Base-by-base conservation (phyloP, 352 stramenopile species). In the Phytophthora ramorum region DNA sequence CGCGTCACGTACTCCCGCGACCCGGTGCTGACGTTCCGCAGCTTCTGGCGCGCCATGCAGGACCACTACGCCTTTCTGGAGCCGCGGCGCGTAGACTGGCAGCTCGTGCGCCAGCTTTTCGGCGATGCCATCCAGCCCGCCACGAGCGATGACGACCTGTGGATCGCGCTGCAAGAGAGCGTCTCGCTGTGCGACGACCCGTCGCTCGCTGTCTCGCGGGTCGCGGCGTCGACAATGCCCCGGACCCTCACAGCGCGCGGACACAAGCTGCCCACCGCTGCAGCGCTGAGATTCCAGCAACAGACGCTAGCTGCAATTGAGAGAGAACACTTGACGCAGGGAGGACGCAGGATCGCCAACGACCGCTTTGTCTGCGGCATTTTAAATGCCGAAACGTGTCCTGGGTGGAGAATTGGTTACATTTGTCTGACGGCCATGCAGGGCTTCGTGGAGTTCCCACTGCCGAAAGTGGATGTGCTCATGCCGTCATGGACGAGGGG, bases 131-230 rank as follows among this genome's bases (percentile, higher is more conserved):
- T 95, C 17, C 60, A 81, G 45, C 57, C 68, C 0, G 55, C 69
- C 6, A 95, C 85, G 0, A 92, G 78, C 52, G 85, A 95, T 38
- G 84, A 95, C 34, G 87, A 95, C 46, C 68, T 95, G 12, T 93
- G 84, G 83, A 83, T 93, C 47, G 83, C 87, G 28, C 68, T 93
- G 8, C 81, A 92, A 22, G 85, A 92, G 34, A 92, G 79, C 65
- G 70, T 92, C 26, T 83, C 77, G 22, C 57, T 95, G 4, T 91
- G 81, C 49, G 84, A 87, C 47, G 87, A 95, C 61, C 63, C 85
- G 28, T 83, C 81, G 37, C 77, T 95, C 13, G 69, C 69, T 2
- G 72, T 91, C 24, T 76, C 84, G 9, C 67, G 76, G 12, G 50
- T 56, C 9, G 59, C 66, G 7, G 52, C 40, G 24, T 43, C 48